Evolutionary conservation across 495 filamentous ascomycete species (phyloP).

Genomic region (Penicillium nucicola): DNA sequence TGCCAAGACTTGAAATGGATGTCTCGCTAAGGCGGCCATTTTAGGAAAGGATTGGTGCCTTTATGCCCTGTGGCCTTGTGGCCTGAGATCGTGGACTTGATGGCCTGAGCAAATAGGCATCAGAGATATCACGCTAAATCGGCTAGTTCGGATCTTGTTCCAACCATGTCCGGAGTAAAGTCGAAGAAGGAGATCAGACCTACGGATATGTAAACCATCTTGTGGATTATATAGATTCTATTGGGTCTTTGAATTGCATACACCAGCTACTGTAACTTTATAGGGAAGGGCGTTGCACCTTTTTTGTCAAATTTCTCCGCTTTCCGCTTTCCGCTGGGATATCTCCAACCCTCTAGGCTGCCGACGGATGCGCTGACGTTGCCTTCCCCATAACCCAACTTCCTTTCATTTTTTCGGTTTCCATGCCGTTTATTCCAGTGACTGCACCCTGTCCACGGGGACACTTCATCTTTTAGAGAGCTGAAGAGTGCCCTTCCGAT

Average conservation of each 20-base stretch:
- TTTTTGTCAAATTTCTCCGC: not conserved
- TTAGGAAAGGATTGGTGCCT: constrained; percentile 31
- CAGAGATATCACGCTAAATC: not conserved
- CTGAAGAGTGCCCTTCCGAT: not conserved
- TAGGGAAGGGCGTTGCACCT: not conserved
- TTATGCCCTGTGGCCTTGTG: not conserved
- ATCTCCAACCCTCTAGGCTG: not conserved
- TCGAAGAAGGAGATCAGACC: too few species aligned
- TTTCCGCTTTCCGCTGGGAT: not conserved
- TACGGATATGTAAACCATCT: too few species aligned
- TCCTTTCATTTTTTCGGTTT: not conserved
- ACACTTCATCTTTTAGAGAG: not conserved
- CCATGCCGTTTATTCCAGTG: not conserved
- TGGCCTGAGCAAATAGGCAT: not conserved
- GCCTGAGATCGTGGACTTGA: not conserved
- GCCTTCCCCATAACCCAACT: not conserved
- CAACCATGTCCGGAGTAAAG: too few species aligned
- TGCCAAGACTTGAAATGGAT: constrained; percentile 23
- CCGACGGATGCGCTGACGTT: constrained; percentile 5
- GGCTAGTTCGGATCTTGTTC: too few species aligned
- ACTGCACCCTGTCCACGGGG: not conserved
- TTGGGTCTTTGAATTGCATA: too few species aligned
- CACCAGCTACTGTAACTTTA: too few species aligned
- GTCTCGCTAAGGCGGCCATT: constrained; percentile 43
- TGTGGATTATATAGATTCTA: too few species aligned